Base-by-base conservation (phyloP, 164 flowering plant genomes). In the Aristolochia fimbriata region DNA sequence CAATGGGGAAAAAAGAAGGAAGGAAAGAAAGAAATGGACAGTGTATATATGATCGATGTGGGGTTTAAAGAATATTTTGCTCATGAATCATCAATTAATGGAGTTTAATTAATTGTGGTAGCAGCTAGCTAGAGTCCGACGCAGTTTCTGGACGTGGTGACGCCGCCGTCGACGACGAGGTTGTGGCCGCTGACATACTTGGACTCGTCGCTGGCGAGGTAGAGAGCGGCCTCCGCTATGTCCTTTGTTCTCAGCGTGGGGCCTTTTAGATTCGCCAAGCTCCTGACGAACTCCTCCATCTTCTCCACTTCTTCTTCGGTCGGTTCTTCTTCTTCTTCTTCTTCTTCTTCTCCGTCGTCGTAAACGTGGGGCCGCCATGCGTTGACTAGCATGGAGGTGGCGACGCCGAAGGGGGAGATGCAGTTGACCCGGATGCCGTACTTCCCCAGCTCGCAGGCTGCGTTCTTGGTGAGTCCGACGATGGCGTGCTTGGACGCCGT, bases 391-490 rank as follows among this genome's bases (percentile, higher is more conserved):
- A 89, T 85, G 5, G 81, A 59, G 1, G 97, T 89, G 15, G 94
- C 91, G 47, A 87, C 91, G 61, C 90, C 97, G 65, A 83, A 87
- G 45, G 97, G 97, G n/a, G 97, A 90, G 31, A 90, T 82, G 73
- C 95, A 85, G 50, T 90, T 90, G 6, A 85, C 94, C 59, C 95
- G 67, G 51, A 90, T 85, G 62, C 97, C 97, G 60, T 75, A 70
- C 69, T 66, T 56, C 1, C 97, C 95, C 0, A 90, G 77, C 75
- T 90, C 97, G 37, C 90, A 82, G 0, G 97, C 92, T 9, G 86
- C 60, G 59, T 87, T 87, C 77, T 85, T 87, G 4, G 88, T 85
- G 1, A 90, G 71, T 64, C 97, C 97, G 2, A 87, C 83, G 22
- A 90, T 80, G 52, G 95, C 95, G 31, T 85, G 90, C 66, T 90